Base-by-base conservation (phyloP, 2,329 filamentous ascomycete genomes). In the Cladosporium sp. region DNA sequence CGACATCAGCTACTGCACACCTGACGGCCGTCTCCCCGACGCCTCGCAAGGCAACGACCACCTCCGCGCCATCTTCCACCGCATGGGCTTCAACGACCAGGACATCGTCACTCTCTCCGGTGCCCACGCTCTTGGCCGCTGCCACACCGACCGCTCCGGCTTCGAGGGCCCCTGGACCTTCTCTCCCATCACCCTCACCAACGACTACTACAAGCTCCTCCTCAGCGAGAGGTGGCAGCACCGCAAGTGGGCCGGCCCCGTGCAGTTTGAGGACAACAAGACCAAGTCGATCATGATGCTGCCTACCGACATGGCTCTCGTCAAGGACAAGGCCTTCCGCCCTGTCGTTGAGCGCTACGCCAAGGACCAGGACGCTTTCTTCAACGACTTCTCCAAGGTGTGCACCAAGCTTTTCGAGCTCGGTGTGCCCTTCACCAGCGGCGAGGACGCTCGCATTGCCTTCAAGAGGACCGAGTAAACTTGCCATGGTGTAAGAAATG, bases 81-180 rank as follows among this genome's bases (percentile, higher is more conserved):
- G 93, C 73, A 97, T 97, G 93, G 93, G 93, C 66, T 97, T 97
- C 83, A 88, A 94, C 76, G 93, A 99, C 78, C 89, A 89, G 71
- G 92, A 97, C 78, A 97, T 97, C 72, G 93, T 97, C 47, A 94
- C 93, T 30, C 55, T 58, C 5, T 58, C 55, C 30, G 55, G 55
- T 66, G 92, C 89, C 51, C 92, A 96, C 79, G 89, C 90, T 55
- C 84, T 96, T 38, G 92, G 92, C 63, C 90, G 92, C 66, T 95
- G 89, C 80, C 94, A 97, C 82, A 82, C 86, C 8, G 88, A 94
- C 77, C 90, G 93, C 73, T 91, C 87, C 64, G 93, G 93, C 63
- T 97, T 85, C 76, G 84, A 88, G 1, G 94, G 94, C 1, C 91
- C 92, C 57, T 96, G 92, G 92, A 91, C 90, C 66, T 94, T 94